Evolutionary conservation across 768 basidiomycete genomes (phyloP).

Genomic region (Suillus sp.): DNA sequence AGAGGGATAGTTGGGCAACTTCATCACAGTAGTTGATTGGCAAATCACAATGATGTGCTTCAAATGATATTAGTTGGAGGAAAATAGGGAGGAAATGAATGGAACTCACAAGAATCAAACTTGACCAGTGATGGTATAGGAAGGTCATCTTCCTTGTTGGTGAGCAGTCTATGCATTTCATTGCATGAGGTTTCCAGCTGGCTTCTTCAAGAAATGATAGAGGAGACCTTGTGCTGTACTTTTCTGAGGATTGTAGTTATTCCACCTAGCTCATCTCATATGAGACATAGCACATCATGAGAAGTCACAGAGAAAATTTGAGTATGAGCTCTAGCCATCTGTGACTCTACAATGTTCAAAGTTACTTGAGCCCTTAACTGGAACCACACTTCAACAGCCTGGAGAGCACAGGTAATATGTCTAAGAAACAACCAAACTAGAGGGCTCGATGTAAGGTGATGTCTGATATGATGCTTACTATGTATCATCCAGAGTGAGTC

Average conservation of each 20-base stretch:
- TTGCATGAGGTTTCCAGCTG: neutral
- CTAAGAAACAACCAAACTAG: neutral
- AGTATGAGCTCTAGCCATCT: neutral
- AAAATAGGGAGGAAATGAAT: neutral
- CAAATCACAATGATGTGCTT: slow-evolving; percentile 12
- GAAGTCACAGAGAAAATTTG: neutral
- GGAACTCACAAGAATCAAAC: neutral
- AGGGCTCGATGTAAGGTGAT: neutral
- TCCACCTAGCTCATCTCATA: neutral
- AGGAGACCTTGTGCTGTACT: neutral
- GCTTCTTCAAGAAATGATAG: neutral
- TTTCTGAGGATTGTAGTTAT: neutral
- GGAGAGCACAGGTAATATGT: neutral
- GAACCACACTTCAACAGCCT: neutral
- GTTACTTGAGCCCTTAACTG: neutral
- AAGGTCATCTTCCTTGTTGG: neutral
- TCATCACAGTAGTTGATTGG: slow-evolving; percentile 16
- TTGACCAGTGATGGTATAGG: neutral
- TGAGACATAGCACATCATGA: neutral
- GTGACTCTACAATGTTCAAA: neutral
- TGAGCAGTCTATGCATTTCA: neutral
- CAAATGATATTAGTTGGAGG: neutral
- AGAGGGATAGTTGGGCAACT: slow-evolving; percentile 23
- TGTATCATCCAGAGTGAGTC: neutral
- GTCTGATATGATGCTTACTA: neutral